Conservation (phyloP, 345 rosid genomes). For the Boechera stricta region DNA sequence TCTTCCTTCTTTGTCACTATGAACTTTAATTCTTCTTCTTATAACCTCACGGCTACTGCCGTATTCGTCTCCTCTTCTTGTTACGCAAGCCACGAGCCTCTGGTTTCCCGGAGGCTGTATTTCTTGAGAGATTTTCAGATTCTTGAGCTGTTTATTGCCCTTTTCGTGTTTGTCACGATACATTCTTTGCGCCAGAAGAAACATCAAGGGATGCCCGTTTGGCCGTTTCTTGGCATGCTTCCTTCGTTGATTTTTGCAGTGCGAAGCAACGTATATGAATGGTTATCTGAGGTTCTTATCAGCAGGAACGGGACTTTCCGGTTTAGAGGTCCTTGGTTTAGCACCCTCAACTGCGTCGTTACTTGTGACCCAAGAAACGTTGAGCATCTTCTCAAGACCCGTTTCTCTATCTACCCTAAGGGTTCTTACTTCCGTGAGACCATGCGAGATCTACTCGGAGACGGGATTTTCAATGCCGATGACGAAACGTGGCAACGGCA, state of each 20-base stretch:
- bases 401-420: constrained; percentile 75
- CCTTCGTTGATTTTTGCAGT: constrained; percentile 63
- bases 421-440: constrained; percentile 73
- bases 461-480: constrained; percentile 81
- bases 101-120: constrained; percentile 9
- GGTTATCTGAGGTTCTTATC: constrained; percentile 61
- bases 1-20: constrained; percentile 13
- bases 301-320: constrained; percentile 65
- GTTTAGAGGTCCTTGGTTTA: constrained; percentile 76
- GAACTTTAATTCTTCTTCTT: constrained; percentile 10
- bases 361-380: constrained; percentile 82
- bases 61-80: neutral
- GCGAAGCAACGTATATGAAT: constrained; percentile 60
- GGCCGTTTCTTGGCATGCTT: constrained; percentile 88
- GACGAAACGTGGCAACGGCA: constrained; percentile 75
- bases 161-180: constrained; percentile 50
- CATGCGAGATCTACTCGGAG: constrained; percentile 72
- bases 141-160: constrained; percentile 63
- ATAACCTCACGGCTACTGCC: constrained; percentile 1
- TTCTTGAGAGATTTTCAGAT: constrained; percentile 56
- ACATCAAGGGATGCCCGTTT: constrained; percentile 62
- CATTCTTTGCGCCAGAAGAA: constrained; percentile 62
- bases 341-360: constrained; percentile 67
- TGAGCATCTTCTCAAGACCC: constrained; percentile 81
- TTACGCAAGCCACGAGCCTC: neutral